Percentiles rank a stretch among this genome's conserved stretches.
phyloP scores from a whole-genome alignment of 805 yeast genomes.

The Metschnikowia bowlesiae region DNA sequence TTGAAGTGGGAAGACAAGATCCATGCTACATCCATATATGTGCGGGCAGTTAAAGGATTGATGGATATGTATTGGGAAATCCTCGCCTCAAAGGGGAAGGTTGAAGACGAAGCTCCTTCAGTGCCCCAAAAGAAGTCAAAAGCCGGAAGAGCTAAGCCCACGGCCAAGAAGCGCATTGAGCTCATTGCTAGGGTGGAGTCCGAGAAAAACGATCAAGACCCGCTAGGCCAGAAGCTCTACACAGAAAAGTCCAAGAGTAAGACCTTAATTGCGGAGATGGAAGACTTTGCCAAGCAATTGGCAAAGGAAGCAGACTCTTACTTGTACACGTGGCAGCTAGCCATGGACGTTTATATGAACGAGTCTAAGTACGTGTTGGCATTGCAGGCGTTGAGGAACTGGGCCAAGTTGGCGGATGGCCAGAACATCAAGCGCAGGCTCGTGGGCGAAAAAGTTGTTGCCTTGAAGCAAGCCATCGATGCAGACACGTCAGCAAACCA shows the following conservation, averaged over 20 bases:
- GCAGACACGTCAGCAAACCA: slow-evolving; percentile 38
- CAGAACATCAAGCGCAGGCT: slow-evolving; percentile 14
- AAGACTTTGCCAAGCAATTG: slow-evolving; percentile 37
- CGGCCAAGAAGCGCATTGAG: slow-evolving; percentile 49
- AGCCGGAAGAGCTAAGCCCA: slow-evolving; percentile 47
- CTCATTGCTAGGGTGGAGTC: slow-evolving; percentile 45
- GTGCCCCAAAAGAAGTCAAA: slow-evolving; percentile 44
- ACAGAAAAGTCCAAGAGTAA: slow-evolving; percentile 21
- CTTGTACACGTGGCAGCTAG: slow-evolving; percentile 40
- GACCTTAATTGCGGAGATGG: slow-evolving; percentile 43
- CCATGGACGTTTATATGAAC: slow-evolving; percentile 33
- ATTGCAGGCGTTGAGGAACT: slow-evolving; percentile 41
- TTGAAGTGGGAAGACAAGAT: slow-evolving; percentile 78
- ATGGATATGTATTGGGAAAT: slow-evolving; percentile 50
- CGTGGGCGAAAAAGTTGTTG: slow-evolving; percentile 30
- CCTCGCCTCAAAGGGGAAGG: slow-evolving; percentile 22
- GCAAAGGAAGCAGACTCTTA: slow-evolving; percentile 38
- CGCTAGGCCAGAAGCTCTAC: slow-evolving; percentile 49
- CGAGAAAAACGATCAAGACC: slow-evolving; percentile 51
- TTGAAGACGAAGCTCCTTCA: slow-evolving; percentile 13
- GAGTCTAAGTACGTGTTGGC: slow-evolving; percentile 46
- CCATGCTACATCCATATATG: slow-evolving; percentile 64
- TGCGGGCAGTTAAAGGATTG: slow-evolving; percentile 67
- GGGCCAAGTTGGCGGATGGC: slow-evolving; percentile 34
- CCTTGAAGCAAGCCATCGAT: slow-evolving; percentile 28